phyloP scores from a whole-genome alignment of 1,284 basidiomycete species.

The Boletus mariae region DNA sequence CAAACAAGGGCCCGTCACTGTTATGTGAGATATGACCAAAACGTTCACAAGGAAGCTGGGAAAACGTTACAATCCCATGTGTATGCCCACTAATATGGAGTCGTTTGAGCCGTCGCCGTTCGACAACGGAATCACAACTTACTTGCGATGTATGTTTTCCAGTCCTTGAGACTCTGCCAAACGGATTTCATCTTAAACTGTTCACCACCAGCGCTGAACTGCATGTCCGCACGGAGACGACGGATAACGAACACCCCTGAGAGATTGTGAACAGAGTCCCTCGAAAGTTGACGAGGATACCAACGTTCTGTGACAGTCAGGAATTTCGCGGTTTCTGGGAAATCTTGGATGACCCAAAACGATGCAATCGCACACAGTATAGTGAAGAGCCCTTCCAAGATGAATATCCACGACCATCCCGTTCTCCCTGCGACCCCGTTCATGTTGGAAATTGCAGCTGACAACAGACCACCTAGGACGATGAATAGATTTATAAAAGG shows the following conservation, averaged over 20 bases:
- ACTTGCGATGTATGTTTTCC: conserved; percentile 53
- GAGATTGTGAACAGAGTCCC: neutral
- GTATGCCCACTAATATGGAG: conserved; percentile 39
- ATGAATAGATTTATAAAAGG: neutral
- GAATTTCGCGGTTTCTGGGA: conserved; percentile 58
- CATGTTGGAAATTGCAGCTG: conserved; percentile 68
- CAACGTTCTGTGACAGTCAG: conserved; percentile 47
- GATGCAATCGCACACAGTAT: conserved; percentile 48
- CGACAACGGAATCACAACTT: conserved; percentile 12
- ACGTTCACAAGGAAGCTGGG: neutral
- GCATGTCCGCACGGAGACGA: conserved; percentile 46
- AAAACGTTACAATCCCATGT: conserved; percentile 42
- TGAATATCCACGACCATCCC: conserved; percentile 61
- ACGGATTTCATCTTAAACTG: conserved; percentile 43
- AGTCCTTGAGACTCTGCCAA: conserved; percentile 46
- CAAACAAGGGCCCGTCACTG: conserved; percentile 46
- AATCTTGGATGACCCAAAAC: conserved; percentile 57
- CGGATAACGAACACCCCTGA: conserved; percentile 45
- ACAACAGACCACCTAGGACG: conserved; percentile 52
- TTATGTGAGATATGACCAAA: neutral
- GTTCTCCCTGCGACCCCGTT: conserved; percentile 59
- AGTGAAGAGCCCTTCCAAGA: conserved; percentile 72
- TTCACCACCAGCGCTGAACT: conserved; percentile 49
- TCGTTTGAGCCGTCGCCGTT: neutral
- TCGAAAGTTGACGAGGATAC: conserved; percentile 4